Evolutionary conservation across 2,329 filamentous ascomycete genomes (phyloP).

Genomic region (Hawksworthiomyces lignivorus): DNA sequence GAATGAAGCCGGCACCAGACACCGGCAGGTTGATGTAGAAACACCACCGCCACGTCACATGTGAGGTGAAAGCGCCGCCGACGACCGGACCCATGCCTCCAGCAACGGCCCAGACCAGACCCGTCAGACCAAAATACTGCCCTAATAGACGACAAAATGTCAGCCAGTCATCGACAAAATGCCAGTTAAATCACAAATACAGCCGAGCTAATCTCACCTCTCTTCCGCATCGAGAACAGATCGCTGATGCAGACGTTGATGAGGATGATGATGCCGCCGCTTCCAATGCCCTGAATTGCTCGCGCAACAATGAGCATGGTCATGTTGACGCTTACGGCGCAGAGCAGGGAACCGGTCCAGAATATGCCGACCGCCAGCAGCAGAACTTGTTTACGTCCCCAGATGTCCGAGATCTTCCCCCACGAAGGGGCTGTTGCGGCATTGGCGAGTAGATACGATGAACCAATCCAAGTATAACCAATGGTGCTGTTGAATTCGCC

Average conservation of each 20-base stretch:
- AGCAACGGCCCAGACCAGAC: constrained; percentile 60
- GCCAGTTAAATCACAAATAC: too few species aligned
- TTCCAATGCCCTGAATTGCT: constrained; percentile 44
- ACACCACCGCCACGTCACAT: constrained; percentile 59
- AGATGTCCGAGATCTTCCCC: constrained; percentile 55
- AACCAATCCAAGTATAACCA: constrained; percentile 73
- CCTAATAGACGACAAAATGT: constrained; percentile 19
- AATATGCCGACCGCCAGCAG: constrained; percentile 41
- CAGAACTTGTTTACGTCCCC: constrained; percentile 47
- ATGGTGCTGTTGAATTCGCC: constrained; percentile 51
- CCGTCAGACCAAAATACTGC: constrained; percentile 55
- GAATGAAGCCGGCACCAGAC: constrained; percentile 34
- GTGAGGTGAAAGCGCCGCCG: constrained; percentile 55
- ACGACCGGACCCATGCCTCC: constrained; percentile 52
- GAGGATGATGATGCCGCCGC: constrained; percentile 42
- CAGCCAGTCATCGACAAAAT: too few species aligned
- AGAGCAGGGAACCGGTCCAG: constrained; percentile 42
- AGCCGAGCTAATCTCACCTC: constrained; percentile 14
- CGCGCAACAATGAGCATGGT: constrained; percentile 38
- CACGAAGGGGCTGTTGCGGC: constrained; percentile 63
- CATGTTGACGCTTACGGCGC: constrained; percentile 38
- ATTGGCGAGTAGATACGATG: constrained; percentile 62
- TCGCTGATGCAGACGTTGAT: constrained; percentile 48
- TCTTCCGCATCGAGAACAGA: constrained; percentile 39
- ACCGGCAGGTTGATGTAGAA: constrained; percentile 54